These are phyloP conservation scores for Isochrysis galbana DNA, from an alignment of 78 protist genomes.

Conservation along the genomic window DNA sequence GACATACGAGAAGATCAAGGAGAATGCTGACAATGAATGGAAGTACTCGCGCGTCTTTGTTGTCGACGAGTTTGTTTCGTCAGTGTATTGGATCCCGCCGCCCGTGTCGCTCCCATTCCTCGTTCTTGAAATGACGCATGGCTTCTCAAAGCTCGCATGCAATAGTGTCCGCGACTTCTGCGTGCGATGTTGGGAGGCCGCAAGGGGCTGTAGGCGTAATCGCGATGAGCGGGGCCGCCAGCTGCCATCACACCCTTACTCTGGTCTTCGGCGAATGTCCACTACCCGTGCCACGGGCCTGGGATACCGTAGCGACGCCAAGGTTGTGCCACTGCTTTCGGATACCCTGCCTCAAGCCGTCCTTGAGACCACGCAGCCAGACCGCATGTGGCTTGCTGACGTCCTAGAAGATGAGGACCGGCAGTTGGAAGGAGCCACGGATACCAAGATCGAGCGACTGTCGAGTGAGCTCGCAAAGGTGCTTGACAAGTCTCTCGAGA, in stretches of 20 bases:
- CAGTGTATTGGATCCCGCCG: background rate
- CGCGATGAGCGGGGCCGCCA: background rate
- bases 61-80: background rate
- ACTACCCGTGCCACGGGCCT: background rate
- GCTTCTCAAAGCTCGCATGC: background rate
- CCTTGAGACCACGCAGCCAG: background rate
- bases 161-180: background rate
- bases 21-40: background rate
- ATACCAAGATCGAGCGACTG: background rate
- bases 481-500: background rate
- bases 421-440: background rate
- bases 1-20: background rate
- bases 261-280: background rate
- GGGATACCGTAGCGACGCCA: background rate
- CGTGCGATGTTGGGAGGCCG: background rate
- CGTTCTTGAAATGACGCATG: background rate
- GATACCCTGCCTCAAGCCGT: background rate
- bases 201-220: background rate
- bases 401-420: background rate
- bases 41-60: background rate
- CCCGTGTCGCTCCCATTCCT: background rate
- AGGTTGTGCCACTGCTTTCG: background rate
- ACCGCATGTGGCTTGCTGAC: background rate
- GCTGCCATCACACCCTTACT: background rate
- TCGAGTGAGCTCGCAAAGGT: background rate